A percentile compares a stretch with the other conserved stretches of the same genome.
Evolutionary conservation across 805 yeast species (phyloP).

Genomic region (Kuraishia borneana): DNA sequence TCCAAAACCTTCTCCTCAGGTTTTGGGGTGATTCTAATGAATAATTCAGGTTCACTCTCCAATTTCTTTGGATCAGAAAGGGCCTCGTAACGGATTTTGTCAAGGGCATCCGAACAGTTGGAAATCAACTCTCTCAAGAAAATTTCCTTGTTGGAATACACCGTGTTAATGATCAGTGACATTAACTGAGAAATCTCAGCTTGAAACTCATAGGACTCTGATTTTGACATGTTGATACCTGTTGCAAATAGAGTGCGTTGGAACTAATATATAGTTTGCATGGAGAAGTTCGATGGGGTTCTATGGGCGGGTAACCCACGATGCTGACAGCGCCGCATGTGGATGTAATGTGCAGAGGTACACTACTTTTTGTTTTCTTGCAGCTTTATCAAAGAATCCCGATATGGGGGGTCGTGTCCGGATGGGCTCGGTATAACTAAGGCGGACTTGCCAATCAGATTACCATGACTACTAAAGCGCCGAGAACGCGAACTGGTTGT

Average conservation of each 20-base stretch:
- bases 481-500: neutral
- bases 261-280: too few relatives aligned
- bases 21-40: slow-evolving; percentile 94
- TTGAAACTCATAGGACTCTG: slow-evolving; percentile 92
- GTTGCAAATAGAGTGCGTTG: too few relatives aligned
- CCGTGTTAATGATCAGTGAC: slow-evolving; percentile 99
- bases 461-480: too few relatives aligned
- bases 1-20: slow-evolving; percentile 92
- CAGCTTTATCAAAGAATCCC: too few relatives aligned
- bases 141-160: slow-evolving; percentile 97
- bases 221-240: slow-evolving; percentile 21
- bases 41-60: slow-evolving; percentile 92
- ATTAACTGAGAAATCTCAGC: slow-evolving; percentile 99
- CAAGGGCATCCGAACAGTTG: slow-evolving; percentile 98
- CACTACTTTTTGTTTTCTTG: too few relatives aligned
- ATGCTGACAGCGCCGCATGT: too few relatives aligned
- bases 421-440: too few relatives aligned
- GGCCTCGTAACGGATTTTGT: slow-evolving; percentile 96
- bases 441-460: too few relatives aligned
- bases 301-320: too few relatives aligned
- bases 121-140: slow-evolving; percentile 98
- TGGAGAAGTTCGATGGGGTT: too few relatives aligned
- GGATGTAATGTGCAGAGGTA: too few relatives aligned
- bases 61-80: slow-evolving; percentile 83
- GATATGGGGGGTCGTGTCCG: too few relatives aligned